Base-by-base conservation (phyloP, 1,284 basidiomycete species). In the Ustilago lituana region DNA sequence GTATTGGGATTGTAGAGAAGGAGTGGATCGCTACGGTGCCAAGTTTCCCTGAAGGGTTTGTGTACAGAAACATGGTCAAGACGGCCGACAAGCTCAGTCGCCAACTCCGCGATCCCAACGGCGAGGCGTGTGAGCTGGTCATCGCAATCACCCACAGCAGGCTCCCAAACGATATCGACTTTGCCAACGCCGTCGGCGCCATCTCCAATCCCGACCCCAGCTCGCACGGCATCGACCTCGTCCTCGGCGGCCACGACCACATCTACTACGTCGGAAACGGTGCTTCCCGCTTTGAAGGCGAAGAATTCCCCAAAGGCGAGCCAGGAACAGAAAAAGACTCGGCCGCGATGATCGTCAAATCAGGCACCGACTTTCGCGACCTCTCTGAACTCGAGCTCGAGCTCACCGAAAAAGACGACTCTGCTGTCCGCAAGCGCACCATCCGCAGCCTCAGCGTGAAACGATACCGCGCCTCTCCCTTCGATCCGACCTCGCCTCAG, bases 161-260 rank as follows among this genome's bases (percentile, higher is more conserved):
- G n/a, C 77, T 91, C 26, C 88, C 88, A 1, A 89, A 89, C 66
- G 86, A 88, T 36, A 79, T 83, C 17, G 74, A 76, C 60, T 84
- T 85, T 55, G 90, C 86, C 26, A 85, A 84, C 61, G 90, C 86
- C 4, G 87, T 89, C 1, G 84, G 85, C 6, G 85, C 85, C 4
- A 88, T 89, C 66, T 64, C 83, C 15, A 78, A 80, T 0, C 77
- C 81, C 4, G 78, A 83, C 40, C 35, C 67, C 1, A 82, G 84
- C 43, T 80, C 84, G 35, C 92, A 96, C 66, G 93, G 93, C 7
- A 89, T 90, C 0, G 93, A 96, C 77, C 83, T 95, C 17, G 83
- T 96, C 39, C 86, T 95, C 7, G 93, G 93, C 4, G 93, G 93
- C 0, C 93, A 96, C 72, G 93, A 96, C 77, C 93, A 96, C 72